These are phyloP conservation scores for Cordyceps cicadae DNA, from an alignment of 2,329 filamentous ascomycete genomes.

Conservation along the genomic window DNA sequence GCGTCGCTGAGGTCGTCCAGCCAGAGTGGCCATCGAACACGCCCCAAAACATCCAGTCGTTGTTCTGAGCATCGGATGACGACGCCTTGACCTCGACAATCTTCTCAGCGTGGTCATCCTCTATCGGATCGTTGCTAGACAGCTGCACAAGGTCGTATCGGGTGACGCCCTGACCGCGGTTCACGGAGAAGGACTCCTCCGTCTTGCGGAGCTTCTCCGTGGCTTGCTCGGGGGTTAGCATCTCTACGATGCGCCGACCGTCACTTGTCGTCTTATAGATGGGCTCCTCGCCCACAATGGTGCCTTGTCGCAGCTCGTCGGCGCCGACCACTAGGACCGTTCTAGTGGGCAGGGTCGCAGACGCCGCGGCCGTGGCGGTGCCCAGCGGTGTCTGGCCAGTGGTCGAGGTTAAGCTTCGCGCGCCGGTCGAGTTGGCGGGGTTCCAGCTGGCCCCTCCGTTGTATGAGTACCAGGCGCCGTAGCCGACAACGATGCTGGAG, in stretches of 20 bases:
- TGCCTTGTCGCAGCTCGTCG: conserved; percentile 81
- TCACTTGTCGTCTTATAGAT: conserved; percentile 84
- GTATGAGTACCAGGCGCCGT: conserved; percentile 70
- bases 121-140: conserved; percentile 93
- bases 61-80: conserved; percentile 39
- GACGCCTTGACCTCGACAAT: conserved; percentile 78
- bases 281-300: conserved; percentile 75
- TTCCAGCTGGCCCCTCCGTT: conserved; percentile 29
- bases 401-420: conserved; percentile 36
- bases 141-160: conserved; percentile 93
- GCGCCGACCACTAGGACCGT: conserved; percentile 82
- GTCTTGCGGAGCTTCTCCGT: conserved; percentile 80
- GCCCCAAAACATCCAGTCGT: conserved; percentile 99
- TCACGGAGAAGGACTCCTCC: conserved; percentile 87
- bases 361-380: conserved; percentile 18
- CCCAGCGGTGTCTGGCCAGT: conserved; percentile 18
- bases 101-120: conserved; percentile 97
- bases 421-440: conserved; percentile 24
- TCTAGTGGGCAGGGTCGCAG: conserved; percentile 40
- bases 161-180: conserved; percentile 81
- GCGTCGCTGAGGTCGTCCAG: conserved; percentile 95
- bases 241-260: conserved; percentile 81
- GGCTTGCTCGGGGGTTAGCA: conserved; percentile 91
- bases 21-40: conserved; percentile 96
- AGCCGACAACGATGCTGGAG: conserved; percentile 60